Evolutionary conservation across 2,329 filamentous ascomycete genomes (phyloP), one percentile per base, ranked within the genome.

Genomic region (Penicillium sp.): DNA sequence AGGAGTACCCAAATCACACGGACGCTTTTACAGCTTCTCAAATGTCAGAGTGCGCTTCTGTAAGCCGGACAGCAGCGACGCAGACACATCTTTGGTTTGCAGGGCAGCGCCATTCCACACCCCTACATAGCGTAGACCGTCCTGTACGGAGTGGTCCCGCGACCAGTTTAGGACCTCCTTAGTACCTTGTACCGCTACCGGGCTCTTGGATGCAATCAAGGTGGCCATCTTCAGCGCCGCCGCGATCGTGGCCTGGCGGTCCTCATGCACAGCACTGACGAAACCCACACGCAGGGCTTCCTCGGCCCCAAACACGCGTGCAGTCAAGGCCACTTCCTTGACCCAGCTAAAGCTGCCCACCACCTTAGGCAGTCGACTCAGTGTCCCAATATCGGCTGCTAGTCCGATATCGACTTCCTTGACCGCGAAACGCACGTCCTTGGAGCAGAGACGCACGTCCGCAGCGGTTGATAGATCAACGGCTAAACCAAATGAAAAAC

Each of bases 81-180:
- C 75, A 64, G 81, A 74, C 38, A 95, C 79, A 75, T 97, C 92
- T 45, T 77, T 75, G 6, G 88, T 87, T 75, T 96, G 91, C 60
- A 95, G 66, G 64, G 88, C 87, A 2, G 83, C 87, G 60, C 83
- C 81, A 66, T 97, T 97, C 92, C 91, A 96, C 1, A 93, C 79
- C 9, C 82, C 79, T 3, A 91, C 95, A 70, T 95, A 96, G 50
- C 82, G 81, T 67, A 97, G 72, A 41, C 83, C 89, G 59, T 95
- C 89, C 40, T 80, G 81, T 25, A 95, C 82, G 2, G 79, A 77
- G 67, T 90, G 82, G 68, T 95, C 91, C 61, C 88, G 79, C 29
- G 85, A 87, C 65, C 86, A 89, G 69, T 93, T 90, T 65, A 95
- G 66, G 54, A 95, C 72, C 72, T 93, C 87, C 75, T 95, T 95